Conservation (phyloP, 108 stramenopile species). For the Skeletonema menzelii region DNA sequence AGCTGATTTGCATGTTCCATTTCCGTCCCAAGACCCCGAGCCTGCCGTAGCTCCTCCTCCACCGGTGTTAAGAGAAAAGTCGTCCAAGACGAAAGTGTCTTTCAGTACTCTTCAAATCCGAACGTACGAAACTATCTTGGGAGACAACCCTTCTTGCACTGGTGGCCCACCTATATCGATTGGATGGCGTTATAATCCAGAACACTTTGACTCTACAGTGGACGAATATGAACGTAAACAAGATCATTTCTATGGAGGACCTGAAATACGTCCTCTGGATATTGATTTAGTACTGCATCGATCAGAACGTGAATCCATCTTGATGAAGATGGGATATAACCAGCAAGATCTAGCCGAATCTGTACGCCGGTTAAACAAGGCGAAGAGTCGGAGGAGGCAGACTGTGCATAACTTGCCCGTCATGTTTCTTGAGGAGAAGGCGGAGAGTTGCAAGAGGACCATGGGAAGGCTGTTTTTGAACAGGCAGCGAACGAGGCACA, state of each 20-base stretch:
- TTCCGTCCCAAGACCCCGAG: not conserved
- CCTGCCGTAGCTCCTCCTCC: not conserved
- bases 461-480: conserved; percentile 30
- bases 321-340: conserved; percentile 52
- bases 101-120: conserved; percentile 37
- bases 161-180: conserved; percentile 39
- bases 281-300: conserved; percentile 54
- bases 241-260: conserved; percentile 12
- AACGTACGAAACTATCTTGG: conserved; percentile 44
- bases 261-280: conserved; percentile 30
- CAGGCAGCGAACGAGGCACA: conserved; percentile 21
- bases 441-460: conserved; percentile 42
- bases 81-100: conserved; percentile 14
- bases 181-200: conserved; percentile 46
- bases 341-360: conserved; percentile 48
- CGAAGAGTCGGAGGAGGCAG: conserved; percentile 57
- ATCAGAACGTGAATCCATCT: conserved; percentile 51
- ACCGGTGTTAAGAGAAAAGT: not conserved
- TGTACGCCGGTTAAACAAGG: conserved; percentile 50
- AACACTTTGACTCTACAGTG: conserved; percentile 25
- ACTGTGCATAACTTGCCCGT: conserved; percentile 62
- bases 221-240: conserved; percentile 36
- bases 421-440: conserved; percentile 49
- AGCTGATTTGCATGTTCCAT: not conserved
- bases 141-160: conserved; percentile 48